Percentiles rank a stretch among this genome's conserved stretches.
Conservation (phyloP, 225 moss, liverwort and hornwort species). For the Sphagnum contortum region DNA sequence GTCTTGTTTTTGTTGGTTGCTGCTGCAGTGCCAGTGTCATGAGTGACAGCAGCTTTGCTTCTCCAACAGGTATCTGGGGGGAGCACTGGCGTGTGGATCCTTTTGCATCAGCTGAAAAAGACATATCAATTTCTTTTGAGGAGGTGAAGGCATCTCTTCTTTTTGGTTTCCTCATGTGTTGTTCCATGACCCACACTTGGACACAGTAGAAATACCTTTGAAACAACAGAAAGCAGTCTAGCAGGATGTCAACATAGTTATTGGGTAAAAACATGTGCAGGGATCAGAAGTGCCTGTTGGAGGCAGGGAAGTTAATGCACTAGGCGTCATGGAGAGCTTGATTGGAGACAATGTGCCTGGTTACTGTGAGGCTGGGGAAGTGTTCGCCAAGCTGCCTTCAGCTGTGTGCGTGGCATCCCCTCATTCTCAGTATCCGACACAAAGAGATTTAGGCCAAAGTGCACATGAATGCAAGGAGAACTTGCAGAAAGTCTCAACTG, state of each 20-base stretch:
- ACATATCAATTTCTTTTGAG: constrained; percentile 48
- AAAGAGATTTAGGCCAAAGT: constrained; percentile 27
- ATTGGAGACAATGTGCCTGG: constrained; percentile 34
- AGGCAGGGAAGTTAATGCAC: constrained; percentile 58
- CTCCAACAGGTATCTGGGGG: constrained; percentile 72
- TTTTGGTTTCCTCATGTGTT: too few species aligned
- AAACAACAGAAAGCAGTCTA: too few species aligned
- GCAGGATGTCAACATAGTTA: too few species aligned
- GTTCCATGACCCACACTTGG: too few species aligned
- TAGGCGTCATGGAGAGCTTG: constrained; percentile 48
- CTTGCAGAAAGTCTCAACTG: constrained; percentile 18
- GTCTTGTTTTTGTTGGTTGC: background rate
- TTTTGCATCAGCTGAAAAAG: constrained; percentile 48
- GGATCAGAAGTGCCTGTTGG: constrained; percentile 46
- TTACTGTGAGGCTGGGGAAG: constrained; percentile 52
- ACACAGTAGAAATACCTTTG: too few species aligned
- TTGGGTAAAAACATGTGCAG: constrained; percentile 14
- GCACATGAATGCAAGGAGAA: constrained; percentile 69
- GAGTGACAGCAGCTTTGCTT: constrained; percentile 31
- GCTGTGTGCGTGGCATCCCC: constrained; percentile 60
- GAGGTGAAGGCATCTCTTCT: constrained; percentile 31
- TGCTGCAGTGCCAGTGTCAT: constrained; percentile 18
- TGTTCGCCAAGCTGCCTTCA: constrained; percentile 32
- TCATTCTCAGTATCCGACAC: constrained; percentile 44
- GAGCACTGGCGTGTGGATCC: constrained; percentile 81